phyloP scores from a whole-genome alignment of 148 eudicot genomes.

The Arctostaphylos glauca region DNA sequence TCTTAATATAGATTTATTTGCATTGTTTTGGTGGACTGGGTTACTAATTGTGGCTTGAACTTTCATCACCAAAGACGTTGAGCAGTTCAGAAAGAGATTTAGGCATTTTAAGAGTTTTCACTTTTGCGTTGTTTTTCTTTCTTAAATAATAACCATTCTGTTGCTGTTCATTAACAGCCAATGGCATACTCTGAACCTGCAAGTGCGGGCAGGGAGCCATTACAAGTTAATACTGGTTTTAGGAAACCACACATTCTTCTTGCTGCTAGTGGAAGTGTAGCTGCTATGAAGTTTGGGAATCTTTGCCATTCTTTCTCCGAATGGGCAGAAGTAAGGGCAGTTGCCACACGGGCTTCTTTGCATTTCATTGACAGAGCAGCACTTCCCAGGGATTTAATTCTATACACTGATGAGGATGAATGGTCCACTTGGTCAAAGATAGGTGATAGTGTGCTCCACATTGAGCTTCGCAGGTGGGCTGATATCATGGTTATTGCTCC shows the following conservation, averaged over 20 bases:
- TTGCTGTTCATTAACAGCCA: constrained; percentile 13
- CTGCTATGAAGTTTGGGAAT: constrained; percentile 85
- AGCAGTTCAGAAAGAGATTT: not conserved
- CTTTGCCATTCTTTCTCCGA: constrained; percentile 84
- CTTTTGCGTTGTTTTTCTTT: not conserved
- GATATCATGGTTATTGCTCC: constrained; percentile 97
- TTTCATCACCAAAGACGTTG: not conserved
- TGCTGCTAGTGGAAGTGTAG: constrained; percentile 99
- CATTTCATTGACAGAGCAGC: constrained; percentile 64
- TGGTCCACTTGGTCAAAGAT: constrained; percentile 86
- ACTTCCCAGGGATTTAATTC: constrained; percentile 67
- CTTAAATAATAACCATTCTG: not conserved
- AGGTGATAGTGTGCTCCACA: constrained; percentile 87
- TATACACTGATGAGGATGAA: constrained; percentile 89
- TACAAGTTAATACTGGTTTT: constrained; percentile 28
- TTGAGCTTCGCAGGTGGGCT: constrained; percentile 91
- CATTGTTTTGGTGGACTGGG: not conserved
- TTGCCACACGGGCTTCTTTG: constrained; percentile 71
- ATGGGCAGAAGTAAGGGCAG: constrained; percentile 96
- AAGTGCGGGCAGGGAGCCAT: constrained; percentile 29
- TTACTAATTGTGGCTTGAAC: not conserved
- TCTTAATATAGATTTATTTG: not conserved
- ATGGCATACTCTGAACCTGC: constrained; percentile 39
- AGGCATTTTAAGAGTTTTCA: not conserved
- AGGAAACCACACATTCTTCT: constrained; percentile 82